Conservation (phyloP, 352 stramenopile species). For the Phytopythium ostracodes region DNA sequence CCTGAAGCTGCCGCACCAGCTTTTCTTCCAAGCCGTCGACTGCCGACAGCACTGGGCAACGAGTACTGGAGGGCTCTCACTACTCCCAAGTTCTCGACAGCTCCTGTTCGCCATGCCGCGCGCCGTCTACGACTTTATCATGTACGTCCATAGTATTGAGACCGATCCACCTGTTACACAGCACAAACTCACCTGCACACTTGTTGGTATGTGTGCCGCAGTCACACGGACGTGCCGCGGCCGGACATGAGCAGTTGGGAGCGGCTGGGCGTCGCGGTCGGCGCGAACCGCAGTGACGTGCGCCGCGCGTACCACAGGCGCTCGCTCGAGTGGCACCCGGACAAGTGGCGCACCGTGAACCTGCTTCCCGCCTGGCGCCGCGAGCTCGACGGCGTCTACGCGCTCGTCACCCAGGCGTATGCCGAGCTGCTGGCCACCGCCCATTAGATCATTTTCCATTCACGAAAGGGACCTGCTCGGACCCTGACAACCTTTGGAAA, state of each 20-base stretch:
- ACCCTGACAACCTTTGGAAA: not conserved
- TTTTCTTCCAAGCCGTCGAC: slow-evolving; percentile 20
- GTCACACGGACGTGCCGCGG: slow-evolving; percentile 29
- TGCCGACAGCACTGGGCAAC: slow-evolving; percentile 40
- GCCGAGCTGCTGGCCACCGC: slow-evolving; percentile 23
- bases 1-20: slow-evolving; percentile 14
- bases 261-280: slow-evolving; percentile 35
- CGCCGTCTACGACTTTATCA: slow-evolving; percentile 48
- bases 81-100: slow-evolving; percentile 12
- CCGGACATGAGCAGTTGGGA: slow-evolving; percentile 43
- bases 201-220: slow-evolving; percentile 13
- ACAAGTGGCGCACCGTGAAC: slow-evolving; percentile 45
- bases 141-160: slow-evolving; percentile 24
- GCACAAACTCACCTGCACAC: not conserved
- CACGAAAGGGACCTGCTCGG: no score
- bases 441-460: not conserved
- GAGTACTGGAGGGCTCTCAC: slow-evolving; percentile 23
- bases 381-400: slow-evolving; percentile 28
- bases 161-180: not conserved
- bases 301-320: slow-evolving; percentile 52
- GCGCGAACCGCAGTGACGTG: slow-evolving; percentile 39
- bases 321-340: slow-evolving; percentile 66
- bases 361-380: slow-evolving; percentile 23
- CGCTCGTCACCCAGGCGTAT: slow-evolving; percentile 46
- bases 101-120: slow-evolving; percentile 37